Conservation (phyloP, 305 asterid genomes). For the Fraxinus sp. region DNA sequence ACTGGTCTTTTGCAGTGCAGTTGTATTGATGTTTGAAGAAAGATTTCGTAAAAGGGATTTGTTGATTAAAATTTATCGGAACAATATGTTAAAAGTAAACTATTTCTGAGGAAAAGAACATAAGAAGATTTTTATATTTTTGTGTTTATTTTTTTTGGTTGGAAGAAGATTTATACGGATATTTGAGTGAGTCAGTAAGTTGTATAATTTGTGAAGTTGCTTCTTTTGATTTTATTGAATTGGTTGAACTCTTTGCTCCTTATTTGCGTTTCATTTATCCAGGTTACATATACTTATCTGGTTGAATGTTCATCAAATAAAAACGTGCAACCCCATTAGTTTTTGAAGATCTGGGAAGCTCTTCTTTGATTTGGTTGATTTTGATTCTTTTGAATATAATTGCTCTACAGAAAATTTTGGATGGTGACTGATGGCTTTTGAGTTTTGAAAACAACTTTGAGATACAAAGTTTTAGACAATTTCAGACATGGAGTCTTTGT, state of each 20-base stretch:
- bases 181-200: background rate
- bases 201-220: background rate
- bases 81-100: background rate
- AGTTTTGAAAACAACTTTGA: slow-evolving; percentile 15
- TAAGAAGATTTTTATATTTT: slow-evolving; percentile 8
- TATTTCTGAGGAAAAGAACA: background rate
- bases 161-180: background rate
- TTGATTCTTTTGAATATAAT: slow-evolving; percentile 1
- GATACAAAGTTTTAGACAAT: slow-evolving; percentile 3
- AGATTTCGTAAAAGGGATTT: background rate
- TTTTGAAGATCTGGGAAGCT: background rate
- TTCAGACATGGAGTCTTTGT: slow-evolving; percentile 66
- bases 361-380: background rate
- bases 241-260: background rate
- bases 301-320: slow-evolving; percentile 11
- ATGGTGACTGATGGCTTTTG: slow-evolving; percentile 9
- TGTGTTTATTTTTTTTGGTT: background rate
- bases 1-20: background rate
- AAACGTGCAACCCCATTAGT: background rate
- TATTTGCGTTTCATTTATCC: slow-evolving; percentile 15
- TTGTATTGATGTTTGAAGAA: background rate
- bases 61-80: background rate
- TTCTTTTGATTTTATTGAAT: background rate
- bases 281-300: slow-evolving; percentile 17
- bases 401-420: slow-evolving; percentile 2